phyloP scores from a whole-genome alignment of 176 grass and related monocot species.

The Bolboschoenus planiculmis region DNA sequence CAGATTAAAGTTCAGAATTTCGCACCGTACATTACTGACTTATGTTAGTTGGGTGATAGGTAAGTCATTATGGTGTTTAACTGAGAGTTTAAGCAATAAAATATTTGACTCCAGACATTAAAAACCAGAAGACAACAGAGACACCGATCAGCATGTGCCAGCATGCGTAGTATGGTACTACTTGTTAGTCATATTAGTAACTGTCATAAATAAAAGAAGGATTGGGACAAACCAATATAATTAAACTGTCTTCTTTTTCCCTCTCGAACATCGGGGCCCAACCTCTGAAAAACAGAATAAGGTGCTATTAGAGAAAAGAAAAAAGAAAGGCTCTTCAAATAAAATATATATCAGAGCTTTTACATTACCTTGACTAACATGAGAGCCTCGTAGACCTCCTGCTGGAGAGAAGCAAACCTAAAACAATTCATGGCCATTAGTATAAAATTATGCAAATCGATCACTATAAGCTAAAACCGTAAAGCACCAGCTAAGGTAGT shows the following conservation, averaged over 20 bases:
- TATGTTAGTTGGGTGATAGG: not conserved
- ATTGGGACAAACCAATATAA: slow-evolving; percentile 58
- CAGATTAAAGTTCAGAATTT: not conserved
- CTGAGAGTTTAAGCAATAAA: not conserved
- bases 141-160: not conserved
- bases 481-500: not conserved
- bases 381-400: slow-evolving; percentile 74
- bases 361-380: slow-evolving; percentile 68
- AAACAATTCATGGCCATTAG: slow-evolving; percentile 12
- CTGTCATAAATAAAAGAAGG: not conserved
- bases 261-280: slow-evolving; percentile 75
- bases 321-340: not conserved
- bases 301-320: not conserved
- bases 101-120: too few species aligned
- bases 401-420: slow-evolving; percentile 66
- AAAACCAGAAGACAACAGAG: not conserved
- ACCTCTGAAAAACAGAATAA: slow-evolving; percentile 40
- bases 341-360: not conserved
- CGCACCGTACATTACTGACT: not conserved
- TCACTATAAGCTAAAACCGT: not conserved
- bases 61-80: not conserved
- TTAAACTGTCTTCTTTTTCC: slow-evolving; percentile 91
- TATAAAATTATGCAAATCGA: slow-evolving; percentile 1
- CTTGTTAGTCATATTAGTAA: not conserved
- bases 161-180: not conserved